Base-by-base conservation (phyloP, 192 early-diverging fungal species). In the Phycomyces blakesleeanus region DNA sequence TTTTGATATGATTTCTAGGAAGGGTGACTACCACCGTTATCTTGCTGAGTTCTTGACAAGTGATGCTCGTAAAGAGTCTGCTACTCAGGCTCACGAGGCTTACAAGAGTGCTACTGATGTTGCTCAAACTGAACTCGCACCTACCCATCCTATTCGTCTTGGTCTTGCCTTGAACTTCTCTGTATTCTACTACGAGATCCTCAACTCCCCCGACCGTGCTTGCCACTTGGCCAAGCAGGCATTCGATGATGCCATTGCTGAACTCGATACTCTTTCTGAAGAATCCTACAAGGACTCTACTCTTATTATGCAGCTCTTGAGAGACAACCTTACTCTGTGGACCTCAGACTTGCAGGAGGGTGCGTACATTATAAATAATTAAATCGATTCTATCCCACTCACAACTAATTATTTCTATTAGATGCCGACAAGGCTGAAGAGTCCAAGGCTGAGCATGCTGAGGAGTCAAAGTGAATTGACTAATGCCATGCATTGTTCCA, bases 271-370 rank as follows among this genome's bases (percentile, higher is more conserved):
- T 64, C 87, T 98, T 58, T 92, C 87, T 76, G 97, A 98, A 81
- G 97, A 97, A 81, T 94, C 92, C 60, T 98, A 98, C 91, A 98
- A 97, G 87, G 95, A 98, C 78, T 94, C 92, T 53, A 98, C 97
- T 55, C 85, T 98, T 67, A 98, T 98, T 80, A 98, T 98, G 97
- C 97, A 98, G 83, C 85, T 98, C 58, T 83, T 98, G 72, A 87
- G 97, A 66, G 97, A 98, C 81, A 98, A 98, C 85, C 86, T 98
- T 74, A 97, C 97, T 54, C 88, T 98, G 62, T 98, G 97, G 97
- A 97, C 95, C 60, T 95, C 95, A 64, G 96, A 98, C 69, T 85
- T 96, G 69, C 92, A 91, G 76, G 92, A 93, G 68, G 86, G 89
- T 91, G 61, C 71, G 73, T 51, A 49, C 5, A 27, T 29, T 1